A percentile compares a stretch with the other conserved stretches of the same genome.
phyloP scores from a whole-genome alignment of 2,329 filamentous ascomycete species.

The Trichoderma polysporum region DNA sequence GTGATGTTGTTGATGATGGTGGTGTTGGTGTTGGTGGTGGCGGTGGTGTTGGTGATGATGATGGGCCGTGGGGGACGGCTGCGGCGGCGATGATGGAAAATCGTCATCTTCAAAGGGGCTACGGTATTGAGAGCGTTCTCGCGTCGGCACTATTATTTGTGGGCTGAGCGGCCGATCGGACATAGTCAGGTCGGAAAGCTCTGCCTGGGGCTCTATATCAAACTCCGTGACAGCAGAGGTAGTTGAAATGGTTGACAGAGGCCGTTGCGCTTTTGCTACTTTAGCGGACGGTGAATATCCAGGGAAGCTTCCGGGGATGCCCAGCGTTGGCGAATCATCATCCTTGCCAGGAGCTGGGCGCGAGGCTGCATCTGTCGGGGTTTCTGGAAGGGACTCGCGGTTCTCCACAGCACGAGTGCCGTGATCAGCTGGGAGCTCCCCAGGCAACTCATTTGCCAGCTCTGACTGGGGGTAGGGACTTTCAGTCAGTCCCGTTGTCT shows the following conservation, averaged over 20 bases:
- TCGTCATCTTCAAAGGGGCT: constrained; percentile 52
- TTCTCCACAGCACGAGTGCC: not conserved
- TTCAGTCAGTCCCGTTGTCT: not conserved
- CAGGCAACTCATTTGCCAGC: not conserved
- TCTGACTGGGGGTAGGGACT: not conserved
- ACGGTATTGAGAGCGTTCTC: constrained; percentile 45
- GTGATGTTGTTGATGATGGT: not conserved
- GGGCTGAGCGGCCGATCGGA: constrained; percentile 34
- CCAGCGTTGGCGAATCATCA: constrained; percentile 64
- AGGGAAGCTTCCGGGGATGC: constrained; percentile 64
- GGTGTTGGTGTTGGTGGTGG: not conserved
- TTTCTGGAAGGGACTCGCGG: constrained; percentile 12
- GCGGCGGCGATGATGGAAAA: constrained; percentile 21
- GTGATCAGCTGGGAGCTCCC: constrained; percentile 5
- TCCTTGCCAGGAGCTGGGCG: constrained; percentile 19
- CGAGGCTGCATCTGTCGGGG: constrained; percentile 18
- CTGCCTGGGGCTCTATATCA: constrained; percentile 68
- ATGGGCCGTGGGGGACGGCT: constrained; percentile 24
- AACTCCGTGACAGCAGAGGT: constrained; percentile 67
- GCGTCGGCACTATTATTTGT: constrained; percentile 27
- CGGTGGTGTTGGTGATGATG: not conserved
- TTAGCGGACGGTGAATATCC: constrained; percentile 42
- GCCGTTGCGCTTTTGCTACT: constrained; percentile 39
- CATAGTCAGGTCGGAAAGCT: constrained; percentile 43
- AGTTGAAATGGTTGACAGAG: constrained; percentile 58